Evolutionary conservation across 2,329 filamentous ascomycete species (phyloP).

Genomic region (Botrytis aclada): DNA sequence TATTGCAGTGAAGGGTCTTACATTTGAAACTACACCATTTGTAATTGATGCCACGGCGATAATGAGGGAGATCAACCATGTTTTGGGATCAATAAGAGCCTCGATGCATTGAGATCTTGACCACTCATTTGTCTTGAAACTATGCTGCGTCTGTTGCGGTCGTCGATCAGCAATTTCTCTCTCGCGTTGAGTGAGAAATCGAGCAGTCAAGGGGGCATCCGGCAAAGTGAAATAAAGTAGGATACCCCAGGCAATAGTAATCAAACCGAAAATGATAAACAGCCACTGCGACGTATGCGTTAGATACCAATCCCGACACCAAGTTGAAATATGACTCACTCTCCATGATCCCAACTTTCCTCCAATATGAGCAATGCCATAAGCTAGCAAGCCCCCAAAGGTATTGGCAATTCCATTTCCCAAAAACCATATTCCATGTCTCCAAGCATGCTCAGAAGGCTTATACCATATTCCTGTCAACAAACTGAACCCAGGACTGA

Average conservation of each 20-base stretch:
- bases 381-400: conserved; percentile 38
- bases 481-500: conserved; percentile 38
- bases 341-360: conserved; percentile 27
- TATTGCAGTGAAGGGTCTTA: background rate
- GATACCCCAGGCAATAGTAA: conserved; percentile 34
- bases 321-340: background rate
- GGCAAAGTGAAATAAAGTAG: conserved; percentile 48
- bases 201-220: conserved; percentile 47
- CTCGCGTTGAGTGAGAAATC: conserved; percentile 13
- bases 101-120: conserved; percentile 41
- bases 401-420: conserved; percentile 37
- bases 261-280: conserved; percentile 29
- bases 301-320: background rate
- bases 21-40: conserved; percentile 36
- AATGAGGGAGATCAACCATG: conserved; percentile 32
- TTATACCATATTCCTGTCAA: conserved; percentile 38
- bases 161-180: conserved; percentile 15
- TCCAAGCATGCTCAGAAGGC: conserved; percentile 18
- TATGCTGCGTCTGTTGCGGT: conserved; percentile 20
- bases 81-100: conserved; percentile 39
- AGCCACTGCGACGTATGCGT: conserved; percentile 11
- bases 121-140: conserved; percentile 36
- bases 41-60: conserved; percentile 38
- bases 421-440: conserved; percentile 20
- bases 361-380: conserved; percentile 34